Evolutionary conservation across 768 basidiomycete genomes (phyloP).

Genomic region (Psilocybe sp.): DNA sequence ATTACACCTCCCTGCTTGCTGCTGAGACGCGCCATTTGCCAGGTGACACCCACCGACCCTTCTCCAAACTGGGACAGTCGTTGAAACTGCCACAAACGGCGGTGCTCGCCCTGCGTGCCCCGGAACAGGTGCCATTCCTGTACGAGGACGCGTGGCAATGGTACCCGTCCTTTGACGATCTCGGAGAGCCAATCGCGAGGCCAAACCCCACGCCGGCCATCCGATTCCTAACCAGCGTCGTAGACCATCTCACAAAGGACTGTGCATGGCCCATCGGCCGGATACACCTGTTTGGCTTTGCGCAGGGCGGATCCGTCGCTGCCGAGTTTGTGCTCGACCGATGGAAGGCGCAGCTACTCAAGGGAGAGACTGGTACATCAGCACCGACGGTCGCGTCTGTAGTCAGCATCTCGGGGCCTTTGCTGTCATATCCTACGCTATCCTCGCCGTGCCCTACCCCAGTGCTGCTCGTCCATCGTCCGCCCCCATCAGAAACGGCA

Average conservation of each 20-base stretch:
- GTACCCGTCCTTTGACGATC: conserved; percentile 78
- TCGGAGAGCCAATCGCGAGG: conserved; percentile 66
- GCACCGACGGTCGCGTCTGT: conserved; percentile 56
- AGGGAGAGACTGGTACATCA: conserved; percentile 14
- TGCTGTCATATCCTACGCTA: conserved; percentile 76
- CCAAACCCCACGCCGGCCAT: conserved; percentile 77
- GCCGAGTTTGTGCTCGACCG: conserved; percentile 60
- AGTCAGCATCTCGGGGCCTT: conserved; percentile 65
- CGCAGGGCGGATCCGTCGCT: conserved; percentile 80
- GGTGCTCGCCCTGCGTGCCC: conserved; percentile 74
- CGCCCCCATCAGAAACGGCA: conserved; percentile 40
- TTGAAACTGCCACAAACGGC: conserved; percentile 91
- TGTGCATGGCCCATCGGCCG: conserved; percentile 63
- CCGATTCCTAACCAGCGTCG: conserved; percentile 46
- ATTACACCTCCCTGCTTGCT: neutral
- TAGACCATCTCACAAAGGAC: conserved; percentile 55
- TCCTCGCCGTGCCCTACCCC: conserved; percentile 55
- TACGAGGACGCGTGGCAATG: conserved; percentile 82
- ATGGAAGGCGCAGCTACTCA: conserved; percentile 42
- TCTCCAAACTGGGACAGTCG: conserved; percentile 66
- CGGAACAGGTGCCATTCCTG: conserved; percentile 76
- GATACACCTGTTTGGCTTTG: conserved; percentile 90
- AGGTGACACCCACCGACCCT: conserved; percentile 85
- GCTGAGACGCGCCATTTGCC: neutral
- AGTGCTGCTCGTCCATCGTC: conserved; percentile 55